Evolutionary conservation across 2,329 filamentous ascomycete genomes (phyloP), one percentile per base, ranked within the genome.

Genomic region (Colletotrichum australisinense): DNA sequence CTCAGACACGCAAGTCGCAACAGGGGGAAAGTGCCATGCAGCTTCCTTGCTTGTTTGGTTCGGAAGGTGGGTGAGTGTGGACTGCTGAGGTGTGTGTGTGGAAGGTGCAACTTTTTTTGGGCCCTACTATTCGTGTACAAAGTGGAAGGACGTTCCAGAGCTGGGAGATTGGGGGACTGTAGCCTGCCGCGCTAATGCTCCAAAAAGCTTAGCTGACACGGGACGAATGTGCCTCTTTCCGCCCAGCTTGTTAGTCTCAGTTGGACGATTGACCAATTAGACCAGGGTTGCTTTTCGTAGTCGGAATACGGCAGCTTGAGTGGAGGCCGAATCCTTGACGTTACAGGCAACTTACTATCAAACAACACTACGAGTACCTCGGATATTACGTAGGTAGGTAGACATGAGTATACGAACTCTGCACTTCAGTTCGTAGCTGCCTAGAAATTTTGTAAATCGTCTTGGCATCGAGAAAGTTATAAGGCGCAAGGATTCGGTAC

Each of bases 41-140:
- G 68, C 62, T 60, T 70, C 68, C 62, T 60, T 70, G 62, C 46
- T 59, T 19, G 52, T 26, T 24, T 46, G 12, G 28, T n/a, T 30
- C 16, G 4, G 53, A 22, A 22, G 63, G 53, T 57, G 63, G 35
- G 53, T 58, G 63, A 56, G 53, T n/a, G 42, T 49, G 59, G 59
- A 8, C 38, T 4, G 16, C 30, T 32, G 30, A 32, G 30, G 30
- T 62, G 42, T 22, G 26, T 49, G 59, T 38, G 32, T 38, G 57
- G 32, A 38, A 38, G 32, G n/a, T n/a, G 38, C 57, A 26, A 30
- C 28, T n/a, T 26, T 59, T 42, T 60, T 42, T 19, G 59, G 42
- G 42, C 3, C 8, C 26, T 22, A 9, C n/a, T 6, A 42, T 42
- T 42, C 38, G 38, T 42, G 38, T 42, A 42, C 38, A 42, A 42